Percentiles rank a stretch among this genome's conserved stretches.
Evolutionary conservation across 495 filamentous ascomycete genomes (phyloP).

Genomic region (Penicillium goetzii): DNA sequence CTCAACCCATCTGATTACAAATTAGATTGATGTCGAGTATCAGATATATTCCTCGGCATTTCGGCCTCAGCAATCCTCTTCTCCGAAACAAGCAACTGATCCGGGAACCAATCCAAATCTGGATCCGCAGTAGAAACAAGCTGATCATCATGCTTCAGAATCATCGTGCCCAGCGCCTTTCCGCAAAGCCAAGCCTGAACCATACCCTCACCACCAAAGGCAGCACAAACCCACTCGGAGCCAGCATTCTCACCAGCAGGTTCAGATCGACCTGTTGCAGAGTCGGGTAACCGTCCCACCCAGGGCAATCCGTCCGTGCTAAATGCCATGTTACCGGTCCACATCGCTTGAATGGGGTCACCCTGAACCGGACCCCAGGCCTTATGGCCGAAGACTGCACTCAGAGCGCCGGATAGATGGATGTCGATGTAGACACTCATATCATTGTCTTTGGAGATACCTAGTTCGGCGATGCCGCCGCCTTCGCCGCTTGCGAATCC

Average conservation of each 20-base stretch:
- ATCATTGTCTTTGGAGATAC: slow-evolving; percentile 36
- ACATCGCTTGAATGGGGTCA: slow-evolving; percentile 62
- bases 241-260: slow-evolving; percentile 27
- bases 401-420: slow-evolving; percentile 37
- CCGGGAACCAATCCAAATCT: slow-evolving; percentile 46
- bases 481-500: slow-evolving; percentile 52
- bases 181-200: slow-evolving; percentile 72
- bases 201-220: slow-evolving; percentile 82
- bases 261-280: slow-evolving; percentile 39
- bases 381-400: slow-evolving; percentile 35
- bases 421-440: slow-evolving; percentile 38
- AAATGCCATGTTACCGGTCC: slow-evolving; percentile 87
- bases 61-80: slow-evolving; percentile 35
- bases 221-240: slow-evolving; percentile 60
- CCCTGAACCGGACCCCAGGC: slow-evolving; percentile 39
- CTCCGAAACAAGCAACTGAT: slow-evolving; percentile 50
- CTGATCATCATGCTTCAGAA: slow-evolving; percentile 45
- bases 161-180: slow-evolving; percentile 66
- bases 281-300: slow-evolving; percentile 68
- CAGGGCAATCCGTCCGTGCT: slow-evolving; percentile 69
- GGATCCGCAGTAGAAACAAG: slow-evolving; percentile 24
- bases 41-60: slow-evolving; percentile 24
- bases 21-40: slow-evolving; percentile 13
- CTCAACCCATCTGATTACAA: slow-evolving; percentile 9
- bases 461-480: slow-evolving; percentile 54